These are phyloP conservation scores for Leccinum rimulosum DNA, from an alignment of 768 basidiomycete species.

Conservation along the genomic window DNA sequence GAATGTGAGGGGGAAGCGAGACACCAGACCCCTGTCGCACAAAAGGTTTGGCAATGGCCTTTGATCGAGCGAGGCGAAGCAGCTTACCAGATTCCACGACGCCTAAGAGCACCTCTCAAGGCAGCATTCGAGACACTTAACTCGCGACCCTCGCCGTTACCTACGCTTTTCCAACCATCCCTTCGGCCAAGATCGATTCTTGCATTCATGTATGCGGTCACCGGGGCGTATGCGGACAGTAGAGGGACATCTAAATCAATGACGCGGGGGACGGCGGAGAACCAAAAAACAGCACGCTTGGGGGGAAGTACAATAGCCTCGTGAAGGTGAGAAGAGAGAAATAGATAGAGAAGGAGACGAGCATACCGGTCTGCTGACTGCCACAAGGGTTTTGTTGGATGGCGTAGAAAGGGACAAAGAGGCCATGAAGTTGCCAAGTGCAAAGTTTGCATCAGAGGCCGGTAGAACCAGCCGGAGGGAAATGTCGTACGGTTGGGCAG, in stretches of 20 bases:
- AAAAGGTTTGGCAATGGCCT: not conserved
- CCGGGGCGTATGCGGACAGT: constrained; percentile 50
- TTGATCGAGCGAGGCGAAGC: not conserved
- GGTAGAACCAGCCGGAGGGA: constrained; percentile 67
- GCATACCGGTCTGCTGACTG: constrained; percentile 66
- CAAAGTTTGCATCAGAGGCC: constrained; percentile 61
- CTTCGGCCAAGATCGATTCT: constrained; percentile 68
- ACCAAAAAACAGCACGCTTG: constrained; percentile 29
- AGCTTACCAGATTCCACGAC: constrained; percentile 67
- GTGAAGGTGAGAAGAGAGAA: constrained; percentile 10
- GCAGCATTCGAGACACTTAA: constrained; percentile 62
- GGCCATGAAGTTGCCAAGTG: constrained; percentile 85
- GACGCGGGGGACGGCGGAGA: constrained; percentile 40
- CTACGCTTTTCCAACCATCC: constrained; percentile 71
- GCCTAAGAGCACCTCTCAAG: constrained; percentile 59
- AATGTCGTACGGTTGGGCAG: constrained; percentile 73
- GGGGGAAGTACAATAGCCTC: constrained; percentile 60
- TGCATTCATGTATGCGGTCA: constrained; percentile 50
- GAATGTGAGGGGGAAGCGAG: constrained; percentile 63
- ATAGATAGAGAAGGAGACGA: not conserved
- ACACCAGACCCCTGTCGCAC: constrained; percentile 56
- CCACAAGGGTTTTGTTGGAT: constrained; percentile 60
- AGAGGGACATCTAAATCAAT: constrained; percentile 55
- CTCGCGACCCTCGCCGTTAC: constrained; percentile 70
- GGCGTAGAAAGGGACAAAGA: constrained; percentile 55